Base-by-base conservation (phyloP, 768 basidiomycete genomes). In the Mycena rosella region DNA sequence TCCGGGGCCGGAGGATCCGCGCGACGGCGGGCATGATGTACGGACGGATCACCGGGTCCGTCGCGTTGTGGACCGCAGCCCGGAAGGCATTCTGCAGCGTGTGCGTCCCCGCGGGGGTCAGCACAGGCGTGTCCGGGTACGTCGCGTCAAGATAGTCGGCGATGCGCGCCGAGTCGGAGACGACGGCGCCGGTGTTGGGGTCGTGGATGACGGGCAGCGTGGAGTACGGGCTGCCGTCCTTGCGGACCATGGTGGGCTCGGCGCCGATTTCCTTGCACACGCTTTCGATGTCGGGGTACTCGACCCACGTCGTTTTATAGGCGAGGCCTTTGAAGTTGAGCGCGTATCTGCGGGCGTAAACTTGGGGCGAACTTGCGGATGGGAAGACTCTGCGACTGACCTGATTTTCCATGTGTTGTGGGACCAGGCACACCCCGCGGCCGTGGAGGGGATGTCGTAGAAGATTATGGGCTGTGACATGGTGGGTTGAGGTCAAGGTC, bases 121-220 rank as follows among this genome's bases (percentile, higher is more conserved):
- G 56, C 34, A 42, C 61, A 3, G 77, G 81, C 0, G 78, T 78
- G 45, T 79, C 77, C 0, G 86, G 85, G 74, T 86, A 88, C 3
- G 78, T 76, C 10, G 78, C 69, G 62, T 88, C 87, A 38, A 88
- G 78, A 71, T 89, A 87, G 14, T 77, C 67, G 0, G 83, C 85
- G 68, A 88, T 87, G 30, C 63, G 72, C 27, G 73, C 53, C 0
- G 86, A 86, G 29, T 88, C 84, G 17, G 78, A 60, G 22, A 87
- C 59, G 27, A 78, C 65, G 0, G 69, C 64, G 9, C 78, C 76
- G 1, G 85, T 86, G 62, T 72, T 72, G 3, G 80, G 80, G 71
- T 88, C 86, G 56, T 80, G 73, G 63, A 89, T 86, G 40, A 82
- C 76, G 11, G 88, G 87, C 2, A 87, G 72, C 18, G 80, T 84